Evolutionary conservation across 129 eudicot genomes (phyloP), one percentile per base, ranked within the genome.

Genomic region (Lonicera japonica): DNA sequence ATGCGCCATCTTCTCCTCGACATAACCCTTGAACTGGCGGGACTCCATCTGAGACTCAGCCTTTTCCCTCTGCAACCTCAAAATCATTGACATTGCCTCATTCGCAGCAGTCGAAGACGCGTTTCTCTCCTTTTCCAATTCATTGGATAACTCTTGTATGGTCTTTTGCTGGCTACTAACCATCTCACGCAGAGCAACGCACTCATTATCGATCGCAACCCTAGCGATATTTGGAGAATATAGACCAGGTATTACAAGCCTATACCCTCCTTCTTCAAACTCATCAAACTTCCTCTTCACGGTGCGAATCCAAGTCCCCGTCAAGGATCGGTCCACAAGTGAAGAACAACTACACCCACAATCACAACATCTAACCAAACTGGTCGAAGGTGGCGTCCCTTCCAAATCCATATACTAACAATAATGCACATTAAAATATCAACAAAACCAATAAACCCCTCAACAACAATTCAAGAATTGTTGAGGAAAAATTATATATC

Each of bases 51-150:
- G 82, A 57, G 80, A 58, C 79, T 91, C 97, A 0, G 97, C 90
- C 70, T 91, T 91, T 68, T 91, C 97, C 51, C 88, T 80, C 71
- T 91, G 95, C 60, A 91, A 69, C 76, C 90, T 91, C 77, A 91
- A 79, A 39, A 91, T 91, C 97, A 91, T 91, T 3, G 97, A 91
- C 97, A 91, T 91, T n/a, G 96, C 88, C 67, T 88, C 96, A 53
- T 88, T 88, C 11, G 96, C 92, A 74, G 96, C 96, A 0, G 97
- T 84, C 0, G 97, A 78, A 0, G 97, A 73, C 0, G 97, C 97
- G 47, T 91, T 82, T 39, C 97, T 75, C 67, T 87, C 97, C 71
- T 91, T 94, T 17, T 91, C 97, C 66, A 91, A 63, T 56, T 91
- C 97, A 17, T 56, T 12, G 46, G 75, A 69, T 19, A 91, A 79